Percentiles rank a stretch among this genome's conserved stretches.
phyloP scores from a whole-genome alignment of 371 early-diverging fungal species.

The Mortierella sp. region DNA sequence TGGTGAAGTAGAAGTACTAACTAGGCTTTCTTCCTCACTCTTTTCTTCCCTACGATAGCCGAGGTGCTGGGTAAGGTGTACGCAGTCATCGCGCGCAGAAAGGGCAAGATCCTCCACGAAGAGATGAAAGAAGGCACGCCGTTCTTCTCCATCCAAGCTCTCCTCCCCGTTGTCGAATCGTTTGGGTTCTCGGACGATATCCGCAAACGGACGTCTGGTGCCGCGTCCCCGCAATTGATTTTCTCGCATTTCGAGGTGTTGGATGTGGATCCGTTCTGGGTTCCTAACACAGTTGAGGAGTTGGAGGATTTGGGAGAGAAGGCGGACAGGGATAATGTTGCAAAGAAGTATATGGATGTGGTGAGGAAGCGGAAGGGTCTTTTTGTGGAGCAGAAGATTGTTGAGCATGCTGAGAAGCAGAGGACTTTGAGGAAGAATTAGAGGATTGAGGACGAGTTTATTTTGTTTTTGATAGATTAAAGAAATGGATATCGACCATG shows the following conservation, averaged over 20 bases:
- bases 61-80: conserved; percentile 97
- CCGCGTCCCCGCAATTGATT: conserved; percentile 94
- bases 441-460: background rate
- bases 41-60: conserved; percentile 56
- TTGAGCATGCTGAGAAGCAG: conserved; percentile 96
- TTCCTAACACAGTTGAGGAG: conserved; percentile 96
- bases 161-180: conserved; percentile 97
- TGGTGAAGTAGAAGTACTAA: background rate
- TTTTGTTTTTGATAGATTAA: background rate
- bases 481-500: background rate
- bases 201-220: conserved; percentile 94
- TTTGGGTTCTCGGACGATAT: conserved; percentile 99
- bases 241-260: conserved; percentile 88
- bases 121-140: conserved; percentile 97
- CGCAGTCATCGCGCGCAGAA: conserved; percentile 89
- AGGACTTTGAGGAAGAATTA: conserved; percentile 80
- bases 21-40: too few species aligned
- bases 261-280: conserved; percentile 98
- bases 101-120: conserved; percentile 91
- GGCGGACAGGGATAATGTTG: conserved; percentile 96
- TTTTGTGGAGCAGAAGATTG: conserved; percentile 91
- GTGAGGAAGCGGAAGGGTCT: conserved; percentile 96
- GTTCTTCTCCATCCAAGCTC: conserved; percentile 92
- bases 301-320: conserved; percentile 97
- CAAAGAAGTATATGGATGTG: conserved; percentile 95